A percentile compares a stretch with the other conserved stretches of the same genome.
phyloP scores from a whole-genome alignment of 495 filamentous ascomycete genomes.

The Xylaria acuta region DNA sequence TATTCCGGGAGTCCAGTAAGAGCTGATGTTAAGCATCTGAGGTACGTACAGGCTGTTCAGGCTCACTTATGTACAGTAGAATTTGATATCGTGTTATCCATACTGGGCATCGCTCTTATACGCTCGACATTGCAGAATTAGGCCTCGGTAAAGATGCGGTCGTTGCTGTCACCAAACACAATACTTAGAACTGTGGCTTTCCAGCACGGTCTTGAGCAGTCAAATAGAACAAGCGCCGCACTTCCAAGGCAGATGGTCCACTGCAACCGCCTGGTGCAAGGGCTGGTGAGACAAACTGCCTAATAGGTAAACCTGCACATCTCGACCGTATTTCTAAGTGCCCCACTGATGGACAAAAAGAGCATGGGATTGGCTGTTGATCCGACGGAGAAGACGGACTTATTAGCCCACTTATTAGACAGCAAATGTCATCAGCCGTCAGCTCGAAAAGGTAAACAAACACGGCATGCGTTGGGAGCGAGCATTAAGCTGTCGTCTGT shows the following conservation, averaged over 20 bases:
- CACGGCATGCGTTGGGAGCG: slow-evolving; percentile 10
- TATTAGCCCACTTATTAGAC: background rate
- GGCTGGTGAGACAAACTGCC: slow-evolving; percentile 1
- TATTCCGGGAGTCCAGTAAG: background rate
- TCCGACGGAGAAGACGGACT: background rate
- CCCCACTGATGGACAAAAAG: slow-evolving; percentile 10
- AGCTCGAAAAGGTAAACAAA: slow-evolving; percentile 17
- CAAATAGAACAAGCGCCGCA: background rate
- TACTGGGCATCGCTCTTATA: background rate
- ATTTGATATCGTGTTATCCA: background rate
- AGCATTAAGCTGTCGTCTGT: background rate
- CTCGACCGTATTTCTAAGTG: background rate
- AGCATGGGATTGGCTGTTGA: slow-evolving; percentile 4
- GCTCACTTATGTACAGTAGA: background rate
- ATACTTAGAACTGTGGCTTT: background rate
- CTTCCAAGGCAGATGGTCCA: background rate
- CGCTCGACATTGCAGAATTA: background rate
- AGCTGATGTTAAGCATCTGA: background rate
- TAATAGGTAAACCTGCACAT: background rate
- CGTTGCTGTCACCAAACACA: background rate
- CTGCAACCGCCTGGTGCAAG: background rate
- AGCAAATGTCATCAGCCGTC: slow-evolving; percentile 21
- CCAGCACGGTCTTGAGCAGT: background rate
- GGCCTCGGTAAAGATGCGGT: background rate
- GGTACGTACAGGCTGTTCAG: background rate